Evolutionary conservation across 108 stramenopile species (phyloP), one percentile per base, ranked within the genome.

Genomic region (Skeletonema tropicum): DNA sequence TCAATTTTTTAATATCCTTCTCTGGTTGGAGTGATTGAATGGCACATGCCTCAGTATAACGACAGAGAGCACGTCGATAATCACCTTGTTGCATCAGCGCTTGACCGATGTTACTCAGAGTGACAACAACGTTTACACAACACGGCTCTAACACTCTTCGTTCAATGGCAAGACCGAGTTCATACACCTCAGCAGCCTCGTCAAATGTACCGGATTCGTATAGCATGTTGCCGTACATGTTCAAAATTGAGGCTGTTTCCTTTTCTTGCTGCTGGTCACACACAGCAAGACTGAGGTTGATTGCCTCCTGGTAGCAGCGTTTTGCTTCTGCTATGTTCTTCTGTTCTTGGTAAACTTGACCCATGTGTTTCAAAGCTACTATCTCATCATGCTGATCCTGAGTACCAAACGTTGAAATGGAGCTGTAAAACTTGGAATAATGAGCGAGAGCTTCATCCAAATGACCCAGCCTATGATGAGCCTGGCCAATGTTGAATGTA

Each of bases 71-170:
- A 13, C 68, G 14, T 13, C 75, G 74, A 48, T 60, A 83, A 26
- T 89, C 80, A 6, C 60, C 60, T 11, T 71, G 64, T 64, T 88
- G 88, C 70, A 84, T 79, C 63, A 84, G 74, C 49, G 85, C 86
- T 71, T 89, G 79, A 12, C 84, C 88, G 74, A 89, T 87, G 71
- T 89, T 89, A 10, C 79, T 78, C 49, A 85, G 81, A 29, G 90
- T 89, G 26, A 87, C 87, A 60, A 73, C 68, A 35, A 88, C 65
- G 38, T 88, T 89, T 38, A 77, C 52, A 70, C 87, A 77, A 35
- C 72, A 74, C 21, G 33, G 41, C 29, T 86, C 80, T 64, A 88
- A 63, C 3, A 84, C 85, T 25, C 57, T 70, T 42, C 77, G 35
- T 67, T 89, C 88, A 59, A 91, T 71, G 19, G 63, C 59, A 42